Percentiles rank a stretch among this genome's conserved stretches.
phyloP scores from a whole-genome alignment of 768 basidiomycete species.

The Tricholoma hemisulphureum region DNA sequence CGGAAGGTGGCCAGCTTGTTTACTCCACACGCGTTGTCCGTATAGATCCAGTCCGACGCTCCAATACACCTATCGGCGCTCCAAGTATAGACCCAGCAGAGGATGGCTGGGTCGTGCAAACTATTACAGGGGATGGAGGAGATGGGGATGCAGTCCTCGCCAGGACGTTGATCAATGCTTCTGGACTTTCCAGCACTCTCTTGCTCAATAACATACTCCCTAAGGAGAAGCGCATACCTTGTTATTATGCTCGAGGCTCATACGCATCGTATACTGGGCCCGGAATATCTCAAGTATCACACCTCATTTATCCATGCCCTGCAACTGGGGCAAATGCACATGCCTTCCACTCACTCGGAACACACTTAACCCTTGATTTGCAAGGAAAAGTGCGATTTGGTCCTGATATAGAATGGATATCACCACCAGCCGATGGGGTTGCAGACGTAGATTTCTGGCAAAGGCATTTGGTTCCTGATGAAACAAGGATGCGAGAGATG shows the following conservation, averaged over 20 bases:
- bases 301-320: slow-evolving; percentile 92
- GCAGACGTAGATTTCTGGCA: slow-evolving; percentile 76
- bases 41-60: slow-evolving; percentile 60
- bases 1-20: slow-evolving; percentile 66
- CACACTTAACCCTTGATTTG: slow-evolving; percentile 87
- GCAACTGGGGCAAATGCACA: slow-evolving; percentile 54
- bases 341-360: slow-evolving; percentile 83
- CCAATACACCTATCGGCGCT: slow-evolving; percentile 14
- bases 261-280: slow-evolving; percentile 88
- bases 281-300: slow-evolving; percentile 62
- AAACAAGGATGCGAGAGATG: slow-evolving; percentile 62
- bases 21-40: slow-evolving; percentile 83
- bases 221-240: slow-evolving; percentile 54
- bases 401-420: slow-evolving; percentile 88
- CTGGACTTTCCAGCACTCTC: slow-evolving; percentile 71
- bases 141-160: slow-evolving; percentile 65
- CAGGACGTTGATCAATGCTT: slow-evolving; percentile 76
- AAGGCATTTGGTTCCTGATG: slow-evolving; percentile 60
- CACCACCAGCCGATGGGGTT: slow-evolving; percentile 43
- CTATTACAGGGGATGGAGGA: slow-evolving; percentile 49
- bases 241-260: slow-evolving; percentile 81
- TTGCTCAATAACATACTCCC: slow-evolving; percentile 71
- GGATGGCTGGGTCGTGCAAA: slow-evolving; percentile 88
- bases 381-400: slow-evolving; percentile 87
- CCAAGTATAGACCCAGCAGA: slow-evolving; percentile 33